Conservation (phyloP, 2,329 filamentous ascomycete genomes). For the Stachybotrys elegans region DNA sequence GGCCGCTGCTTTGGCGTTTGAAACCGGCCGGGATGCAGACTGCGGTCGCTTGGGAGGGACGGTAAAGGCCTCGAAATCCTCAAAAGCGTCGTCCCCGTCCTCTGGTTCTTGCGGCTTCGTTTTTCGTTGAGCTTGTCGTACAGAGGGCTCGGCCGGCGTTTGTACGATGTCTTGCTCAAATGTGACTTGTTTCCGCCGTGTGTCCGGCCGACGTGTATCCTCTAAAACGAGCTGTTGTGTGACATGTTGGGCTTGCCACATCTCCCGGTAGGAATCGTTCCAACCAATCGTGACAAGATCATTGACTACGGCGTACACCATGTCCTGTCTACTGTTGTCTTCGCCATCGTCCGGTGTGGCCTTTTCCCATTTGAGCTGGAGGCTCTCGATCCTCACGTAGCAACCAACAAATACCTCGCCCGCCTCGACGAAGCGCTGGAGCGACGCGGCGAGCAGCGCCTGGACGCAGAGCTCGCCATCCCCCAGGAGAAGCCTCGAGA, state of each 20-base stretch:
- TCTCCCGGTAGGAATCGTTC: slow-evolving; percentile 33
- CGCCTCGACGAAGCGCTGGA: slow-evolving; percentile 43
- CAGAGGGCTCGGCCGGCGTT: no score
- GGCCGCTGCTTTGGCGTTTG: not conserved
- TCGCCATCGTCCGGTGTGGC: slow-evolving; percentile 2
- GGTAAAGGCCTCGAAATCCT: slow-evolving; percentile 15
- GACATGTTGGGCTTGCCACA: slow-evolving; percentile 13
- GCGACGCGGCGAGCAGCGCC: slow-evolving; percentile 38
- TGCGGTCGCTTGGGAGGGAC: slow-evolving; percentile 15
- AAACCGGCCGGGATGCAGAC: slow-evolving; percentile 6
- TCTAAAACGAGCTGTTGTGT: no score
- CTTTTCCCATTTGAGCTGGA: slow-evolving; percentile 27
- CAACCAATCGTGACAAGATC: slow-evolving; percentile 42
- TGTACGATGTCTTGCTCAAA: no score
- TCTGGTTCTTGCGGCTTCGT: no score
- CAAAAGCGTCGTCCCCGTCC: slow-evolving; percentile 1
- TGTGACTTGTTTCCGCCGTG: no score
- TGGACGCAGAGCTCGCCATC: slow-evolving; percentile 52
- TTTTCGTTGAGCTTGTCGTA: no score
- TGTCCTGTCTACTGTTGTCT: slow-evolving; percentile 12
- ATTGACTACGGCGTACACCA: slow-evolving; percentile 41
- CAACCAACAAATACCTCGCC: slow-evolving; percentile 41
- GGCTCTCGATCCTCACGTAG: slow-evolving; percentile 41
- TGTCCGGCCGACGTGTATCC: no score
- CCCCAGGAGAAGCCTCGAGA: slow-evolving; percentile 43